Conservation (phyloP, 441 rosid species). For the Croton laevigatus region DNA sequence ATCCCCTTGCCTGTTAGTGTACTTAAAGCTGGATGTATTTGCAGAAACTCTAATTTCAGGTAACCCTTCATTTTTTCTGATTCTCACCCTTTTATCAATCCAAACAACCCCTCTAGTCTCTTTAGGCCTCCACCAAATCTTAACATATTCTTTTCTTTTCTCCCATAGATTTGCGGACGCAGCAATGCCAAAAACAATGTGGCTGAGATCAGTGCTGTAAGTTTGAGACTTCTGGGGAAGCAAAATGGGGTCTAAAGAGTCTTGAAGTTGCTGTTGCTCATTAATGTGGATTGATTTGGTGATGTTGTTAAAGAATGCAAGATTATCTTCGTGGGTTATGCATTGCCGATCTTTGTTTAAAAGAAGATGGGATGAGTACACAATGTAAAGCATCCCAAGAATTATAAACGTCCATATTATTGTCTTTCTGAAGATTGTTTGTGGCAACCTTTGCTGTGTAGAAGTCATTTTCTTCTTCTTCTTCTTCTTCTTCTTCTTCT, state of each 20-base stretch:
- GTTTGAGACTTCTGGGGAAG: slow-evolving; percentile 22
- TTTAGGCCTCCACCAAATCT: slow-evolving; percentile 71
- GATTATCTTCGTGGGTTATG: slow-evolving; percentile 26
- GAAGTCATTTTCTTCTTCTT: slow-evolving; percentile 20
- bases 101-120: slow-evolving; percentile 73
- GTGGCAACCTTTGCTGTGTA: slow-evolving; percentile 32
- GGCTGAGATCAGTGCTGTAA: slow-evolving; percentile 52
- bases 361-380: slow-evolving; percentile 51
- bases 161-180: slow-evolving; percentile 69
- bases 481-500: not conserved
- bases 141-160: slow-evolving; percentile 74
- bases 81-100: slow-evolving; percentile 55
- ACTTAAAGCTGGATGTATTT: slow-evolving; percentile 64
- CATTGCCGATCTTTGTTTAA: slow-evolving; percentile 29
- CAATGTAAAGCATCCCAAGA: slow-evolving; percentile 42
- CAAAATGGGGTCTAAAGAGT: slow-evolving; percentile 16
- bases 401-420: slow-evolving; percentile 49
- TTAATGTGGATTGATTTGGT: slow-evolving; percentile 23
- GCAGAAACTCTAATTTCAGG: slow-evolving; percentile 62
- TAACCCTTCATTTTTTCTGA: slow-evolving; percentile 39
- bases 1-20: slow-evolving; percentile 61
- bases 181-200: slow-evolving; percentile 73
- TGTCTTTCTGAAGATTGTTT: slow-evolving; percentile 30
- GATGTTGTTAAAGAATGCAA: slow-evolving; percentile 29
- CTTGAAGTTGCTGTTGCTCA: slow-evolving; percentile 14